Evolutionary conservation across 2,329 filamentous ascomycete species (phyloP).

Genomic region (Colletotrichum neosansevieriae): DNA sequence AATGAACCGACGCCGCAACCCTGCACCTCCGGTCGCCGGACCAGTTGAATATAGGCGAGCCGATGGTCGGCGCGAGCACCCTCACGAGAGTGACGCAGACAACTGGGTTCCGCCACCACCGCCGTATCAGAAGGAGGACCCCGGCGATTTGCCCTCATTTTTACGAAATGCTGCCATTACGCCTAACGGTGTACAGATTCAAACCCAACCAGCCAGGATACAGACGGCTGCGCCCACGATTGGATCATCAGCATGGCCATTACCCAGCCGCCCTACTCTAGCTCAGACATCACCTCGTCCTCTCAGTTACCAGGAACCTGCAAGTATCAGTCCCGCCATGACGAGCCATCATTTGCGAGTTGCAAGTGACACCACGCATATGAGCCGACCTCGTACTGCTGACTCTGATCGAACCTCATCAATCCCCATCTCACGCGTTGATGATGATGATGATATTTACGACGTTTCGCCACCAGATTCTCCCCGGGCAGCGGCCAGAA

Average conservation of each 20-base stretch:
- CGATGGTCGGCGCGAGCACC: conserved; percentile 77
- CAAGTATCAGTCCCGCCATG: conserved; percentile 13
- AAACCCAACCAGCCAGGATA: conserved; percentile 43
- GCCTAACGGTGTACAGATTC: conserved; percentile 46
- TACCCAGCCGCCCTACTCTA: conserved; percentile 24
- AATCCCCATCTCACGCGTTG: conserved; percentile 33
- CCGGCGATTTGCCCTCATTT: conserved; percentile 67
- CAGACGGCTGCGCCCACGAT: conserved; percentile 41
- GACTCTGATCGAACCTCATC: conserved; percentile 29
- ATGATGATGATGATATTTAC: conserved; percentile 59
- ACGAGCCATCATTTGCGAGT: conserved; percentile 30
- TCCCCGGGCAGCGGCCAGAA: conserved; percentile 46
- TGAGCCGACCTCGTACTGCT: conserved; percentile 35
- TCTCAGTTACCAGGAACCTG: conserved; percentile 32
- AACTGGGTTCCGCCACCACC: conserved; percentile 90
- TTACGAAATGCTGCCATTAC: conserved; percentile 62
- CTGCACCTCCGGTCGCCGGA: conserved; percentile 65
- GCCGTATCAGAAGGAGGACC: conserved; percentile 78
- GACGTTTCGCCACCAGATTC: conserved; percentile 61
- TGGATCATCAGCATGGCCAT: conserved; percentile 37
- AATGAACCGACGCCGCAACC: conserved; percentile 75
- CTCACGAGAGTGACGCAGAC: conserved; percentile 88
- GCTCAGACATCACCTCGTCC: conserved; percentile 34
- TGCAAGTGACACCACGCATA: conserved; percentile 36
- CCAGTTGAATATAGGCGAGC: conserved; percentile 74